phyloP scores from a whole-genome alignment of 495 filamentous ascomycete genomes.

The Penicillium angulare region DNA sequence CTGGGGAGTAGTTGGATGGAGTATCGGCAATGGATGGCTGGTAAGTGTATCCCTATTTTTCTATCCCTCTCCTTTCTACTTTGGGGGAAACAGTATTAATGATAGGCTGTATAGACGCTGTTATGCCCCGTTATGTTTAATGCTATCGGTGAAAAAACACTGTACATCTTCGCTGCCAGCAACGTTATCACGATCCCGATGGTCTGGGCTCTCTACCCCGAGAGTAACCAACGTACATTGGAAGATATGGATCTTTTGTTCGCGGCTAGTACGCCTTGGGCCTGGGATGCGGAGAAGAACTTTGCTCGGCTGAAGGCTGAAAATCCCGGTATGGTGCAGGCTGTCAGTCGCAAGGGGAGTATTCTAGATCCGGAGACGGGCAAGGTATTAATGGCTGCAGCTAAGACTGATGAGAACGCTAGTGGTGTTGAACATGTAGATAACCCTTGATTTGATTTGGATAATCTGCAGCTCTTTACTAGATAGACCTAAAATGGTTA shows the following conservation, averaged over 20 bases:
- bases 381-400: slow-evolving; percentile 17
- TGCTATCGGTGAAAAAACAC: slow-evolving; percentile 60
- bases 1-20: slow-evolving; percentile 75
- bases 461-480: too few relatives aligned
- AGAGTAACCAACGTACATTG: slow-evolving; percentile 65
- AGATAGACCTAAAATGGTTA: too few relatives aligned
- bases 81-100: background rate
- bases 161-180: slow-evolving; percentile 64
- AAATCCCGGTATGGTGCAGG: slow-evolving; percentile 48
- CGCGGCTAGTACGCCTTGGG: slow-evolving; percentile 56
- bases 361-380: slow-evolving; percentile 49
- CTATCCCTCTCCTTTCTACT: background rate
- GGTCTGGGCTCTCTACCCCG: slow-evolving; percentile 68
- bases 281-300: slow-evolving; percentile 63
- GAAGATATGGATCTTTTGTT: slow-evolving; percentile 71
- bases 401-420: slow-evolving; percentile 14
- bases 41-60: slow-evolving; percentile 26
- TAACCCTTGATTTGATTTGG: slow-evolving; percentile 15
- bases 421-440: slow-evolving; percentile 28
- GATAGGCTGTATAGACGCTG: slow-evolving; percentile 39
- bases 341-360: slow-evolving; percentile 44
- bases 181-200: slow-evolving; percentile 63
- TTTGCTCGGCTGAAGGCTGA: slow-evolving; percentile 53
- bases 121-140: slow-evolving; percentile 64
- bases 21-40: slow-evolving; percentile 67